Evolutionary conservation across 495 filamentous ascomycete species (phyloP), one percentile per base, ranked within the genome.

Genomic region (Neurospora tetrasperma): DNA sequence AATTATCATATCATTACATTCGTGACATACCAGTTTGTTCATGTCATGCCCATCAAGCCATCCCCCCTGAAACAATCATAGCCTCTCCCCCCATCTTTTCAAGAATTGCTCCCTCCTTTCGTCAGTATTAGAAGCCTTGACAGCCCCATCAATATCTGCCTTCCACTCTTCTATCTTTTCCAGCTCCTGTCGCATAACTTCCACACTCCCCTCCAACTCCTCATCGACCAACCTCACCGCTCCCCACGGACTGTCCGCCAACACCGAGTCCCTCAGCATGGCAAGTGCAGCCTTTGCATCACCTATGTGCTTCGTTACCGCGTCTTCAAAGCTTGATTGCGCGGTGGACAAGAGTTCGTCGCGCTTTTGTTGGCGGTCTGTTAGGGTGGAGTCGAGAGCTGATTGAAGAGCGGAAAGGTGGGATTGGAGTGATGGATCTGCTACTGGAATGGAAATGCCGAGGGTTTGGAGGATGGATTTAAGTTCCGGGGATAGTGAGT

Each of bases 171-270:
- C 70, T 9, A 84, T 74, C 40, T 76, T 74, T 31, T 78, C 74
- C 70, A 85, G 69, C 59, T 85, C 83, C 35, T 79, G 75, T 5
- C 80, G 72, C 20, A 86, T 75, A 54, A 79, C 77, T 0, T 66
- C 74, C 46, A 86, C 79, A 1, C 78, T 77, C 0, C 74, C 78
- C 41, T 82, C 79, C 27, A 85, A 76, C 71, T 84, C 82, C 0
- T 80, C 79, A 72, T 86, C 83, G 20, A 85, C 73, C 10, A 86
- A 76, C 23, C 75, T 72, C 18, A 84, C 77, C 43, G 80, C 76
- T 4, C 79, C 76, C 70, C 81, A 84, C 8, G 76, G 76, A 40
- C 80, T 83, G 69, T 86, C 83, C 4, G 81, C 79, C 16, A 86
- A 70, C 18, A 86, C 74, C 10, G 80, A 83, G 69, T 85, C 83